These are phyloP conservation scores for Paecilomyces fulvus DNA, from an alignment of 2,329 filamentous ascomycete genomes.

Conservation along the genomic window DNA sequence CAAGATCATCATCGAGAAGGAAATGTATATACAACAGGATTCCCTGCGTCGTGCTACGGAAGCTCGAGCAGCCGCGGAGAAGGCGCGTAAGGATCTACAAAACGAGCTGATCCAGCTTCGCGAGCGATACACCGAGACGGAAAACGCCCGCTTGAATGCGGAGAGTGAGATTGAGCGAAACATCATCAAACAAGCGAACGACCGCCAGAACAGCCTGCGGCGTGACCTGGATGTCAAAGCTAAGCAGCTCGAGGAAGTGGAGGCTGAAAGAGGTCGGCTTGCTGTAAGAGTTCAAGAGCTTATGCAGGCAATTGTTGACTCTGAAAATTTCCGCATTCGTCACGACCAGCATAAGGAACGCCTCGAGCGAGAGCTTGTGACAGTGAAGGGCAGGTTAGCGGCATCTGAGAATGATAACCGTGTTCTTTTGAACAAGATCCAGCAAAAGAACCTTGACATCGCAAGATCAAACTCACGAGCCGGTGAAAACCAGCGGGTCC, in stretches of 20 bases:
- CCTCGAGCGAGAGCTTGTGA: slow-evolving; percentile 81
- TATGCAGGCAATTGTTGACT: slow-evolving; percentile 79
- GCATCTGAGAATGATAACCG: slow-evolving; percentile 97
- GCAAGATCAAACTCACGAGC: slow-evolving; percentile 80
- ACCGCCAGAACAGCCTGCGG: slow-evolving; percentile 68
- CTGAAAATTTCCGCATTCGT: slow-evolving; percentile 78
- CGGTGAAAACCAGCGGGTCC: slow-evolving; percentile 70
- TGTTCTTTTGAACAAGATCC: slow-evolving; percentile 88
- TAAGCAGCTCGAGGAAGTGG: slow-evolving; percentile 66
- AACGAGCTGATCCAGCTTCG: slow-evolving; percentile 74
- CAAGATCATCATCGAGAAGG: slow-evolving; percentile 96
- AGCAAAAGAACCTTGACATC: slow-evolving; percentile 95
- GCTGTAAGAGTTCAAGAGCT: slow-evolving; percentile 75
- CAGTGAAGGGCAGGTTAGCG: slow-evolving; percentile 76
- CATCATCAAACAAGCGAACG: slow-evolving; percentile 67
- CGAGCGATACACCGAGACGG: slow-evolving; percentile 72
- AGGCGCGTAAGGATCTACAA: slow-evolving; percentile 82
- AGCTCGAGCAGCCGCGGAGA: slow-evolving; percentile 68
- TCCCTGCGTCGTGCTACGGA: slow-evolving; percentile 78
- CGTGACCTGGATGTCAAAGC: slow-evolving; percentile 75
- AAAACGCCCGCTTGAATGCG: slow-evolving; percentile 75
- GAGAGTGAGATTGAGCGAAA: slow-evolving; percentile 73
- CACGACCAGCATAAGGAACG: slow-evolving; percentile 93
- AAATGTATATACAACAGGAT: slow-evolving; percentile 93
- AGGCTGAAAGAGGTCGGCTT: slow-evolving; percentile 68